Evolutionary conservation across 2,329 filamentous ascomycete species (phyloP).

Genomic region (Trichoderma semiorbis): DNA sequence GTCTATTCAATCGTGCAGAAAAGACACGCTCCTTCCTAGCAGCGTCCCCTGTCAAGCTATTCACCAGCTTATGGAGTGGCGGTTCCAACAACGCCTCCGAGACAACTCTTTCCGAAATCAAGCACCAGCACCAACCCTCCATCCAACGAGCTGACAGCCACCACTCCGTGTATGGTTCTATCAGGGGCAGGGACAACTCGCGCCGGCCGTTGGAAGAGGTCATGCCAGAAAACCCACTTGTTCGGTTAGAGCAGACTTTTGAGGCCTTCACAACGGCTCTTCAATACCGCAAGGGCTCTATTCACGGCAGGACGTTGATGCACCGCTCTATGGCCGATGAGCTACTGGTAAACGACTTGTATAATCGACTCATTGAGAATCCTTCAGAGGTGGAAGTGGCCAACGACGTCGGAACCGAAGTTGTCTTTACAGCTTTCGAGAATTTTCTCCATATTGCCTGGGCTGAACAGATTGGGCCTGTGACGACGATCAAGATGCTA

Average conservation of each 20-base stretch:
- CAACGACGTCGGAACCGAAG: constrained; percentile 73
- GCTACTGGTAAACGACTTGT: constrained; percentile 80
- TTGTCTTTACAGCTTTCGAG: constrained; percentile 88
- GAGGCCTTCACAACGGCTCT: constrained; percentile 78
- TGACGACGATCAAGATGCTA: constrained; percentile 70
- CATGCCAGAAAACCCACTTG: constrained; percentile 61
- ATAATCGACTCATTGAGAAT: constrained; percentile 82
- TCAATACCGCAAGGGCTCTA: constrained; percentile 81
- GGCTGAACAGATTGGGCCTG: constrained; percentile 81
- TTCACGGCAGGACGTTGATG: constrained; percentile 73
- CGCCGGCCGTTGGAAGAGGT: constrained; percentile 43
- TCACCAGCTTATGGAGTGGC: constrained; percentile 75
- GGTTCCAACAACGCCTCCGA: constrained; percentile 43
- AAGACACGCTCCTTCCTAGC: constrained; percentile 68
- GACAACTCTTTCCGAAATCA: constrained; percentile 30
- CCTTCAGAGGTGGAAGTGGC: constrained; percentile 74
- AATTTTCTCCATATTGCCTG: constrained; percentile 88
- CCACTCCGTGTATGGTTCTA: constrained; percentile 54
- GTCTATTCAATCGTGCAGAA: constrained; percentile 58
- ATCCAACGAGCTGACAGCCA: constrained; percentile 45
- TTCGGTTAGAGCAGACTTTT: constrained; percentile 79
- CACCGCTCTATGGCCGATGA: constrained; percentile 70
- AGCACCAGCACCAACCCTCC: constrained; percentile 41
- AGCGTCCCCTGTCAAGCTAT: constrained; percentile 84
- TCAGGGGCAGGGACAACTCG: constrained; percentile 42